Evolutionary conservation across 495 filamentous ascomycete species (phyloP).

Genomic region (Aspergillus carlsbadensis): DNA sequence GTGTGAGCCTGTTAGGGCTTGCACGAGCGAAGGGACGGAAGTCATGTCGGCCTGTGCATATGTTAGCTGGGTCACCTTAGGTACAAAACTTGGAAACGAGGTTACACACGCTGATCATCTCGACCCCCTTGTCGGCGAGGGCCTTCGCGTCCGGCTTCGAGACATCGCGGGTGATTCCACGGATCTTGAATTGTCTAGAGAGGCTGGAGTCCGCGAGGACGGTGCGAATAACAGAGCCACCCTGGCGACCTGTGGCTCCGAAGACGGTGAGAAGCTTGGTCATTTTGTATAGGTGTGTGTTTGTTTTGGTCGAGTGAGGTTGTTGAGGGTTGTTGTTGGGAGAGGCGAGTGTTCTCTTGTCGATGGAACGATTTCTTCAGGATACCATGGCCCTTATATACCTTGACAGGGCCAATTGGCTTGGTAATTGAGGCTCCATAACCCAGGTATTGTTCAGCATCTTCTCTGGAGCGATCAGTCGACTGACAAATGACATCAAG

Average conservation of each 20-base stretch:
- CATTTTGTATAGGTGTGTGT: neutral
- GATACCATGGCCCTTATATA: neutral
- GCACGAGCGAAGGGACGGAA: constrained; percentile 45
- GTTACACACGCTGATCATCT: neutral
- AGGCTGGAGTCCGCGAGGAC: constrained; percentile 47
- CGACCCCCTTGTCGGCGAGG: constrained; percentile 11
- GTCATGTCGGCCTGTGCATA: constrained; percentile 44
- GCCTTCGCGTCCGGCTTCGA: constrained; percentile 26
- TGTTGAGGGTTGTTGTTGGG: neutral
- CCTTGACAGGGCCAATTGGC: neutral
- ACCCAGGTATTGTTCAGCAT: too few species aligned
- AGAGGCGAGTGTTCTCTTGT: neutral
- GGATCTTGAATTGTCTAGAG: constrained; percentile 46
- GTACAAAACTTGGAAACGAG: neutral
- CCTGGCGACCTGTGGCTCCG: constrained; percentile 46
- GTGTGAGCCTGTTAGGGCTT: constrained; percentile 37
- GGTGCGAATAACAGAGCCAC: constrained; percentile 51
- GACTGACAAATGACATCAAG: neutral
- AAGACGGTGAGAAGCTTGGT: constrained; percentile 44
- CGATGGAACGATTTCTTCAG: neutral
- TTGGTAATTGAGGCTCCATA: neutral
- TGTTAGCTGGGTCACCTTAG: neutral
- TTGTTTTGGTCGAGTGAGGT: neutral
- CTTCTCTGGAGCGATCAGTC: neutral
- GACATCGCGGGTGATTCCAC: constrained; percentile 55